A percentile compares a stretch with the other conserved stretches of the same genome.
Conservation (phyloP, 2,329 filamentous ascomycete genomes). For the Beauveria sp. region DNA sequence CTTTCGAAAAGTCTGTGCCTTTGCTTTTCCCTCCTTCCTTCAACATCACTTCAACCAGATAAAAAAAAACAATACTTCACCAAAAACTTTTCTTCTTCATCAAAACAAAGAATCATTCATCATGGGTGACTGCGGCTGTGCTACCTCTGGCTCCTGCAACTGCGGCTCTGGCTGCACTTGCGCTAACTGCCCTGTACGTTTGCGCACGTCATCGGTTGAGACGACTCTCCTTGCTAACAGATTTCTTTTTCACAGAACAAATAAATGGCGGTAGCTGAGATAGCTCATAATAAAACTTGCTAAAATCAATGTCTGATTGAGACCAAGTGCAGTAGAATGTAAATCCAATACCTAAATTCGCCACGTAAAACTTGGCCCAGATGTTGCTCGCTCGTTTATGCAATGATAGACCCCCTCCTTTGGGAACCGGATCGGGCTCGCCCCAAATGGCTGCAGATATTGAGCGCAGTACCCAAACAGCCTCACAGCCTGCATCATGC, state of each 20-base stretch:
- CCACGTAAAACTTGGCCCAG: background rate
- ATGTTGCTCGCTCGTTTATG: too few relatives aligned
- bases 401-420: too few relatives aligned
- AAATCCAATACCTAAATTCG: background rate
- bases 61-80: constrained; percentile 1
- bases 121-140: constrained; percentile 33
- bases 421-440: background rate
- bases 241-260: constrained; percentile 10
- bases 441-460: background rate
- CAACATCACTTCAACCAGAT: background rate
- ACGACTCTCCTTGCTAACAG: background rate
- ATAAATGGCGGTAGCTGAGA: constrained; percentile 14
- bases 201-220: background rate
- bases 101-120: constrained; percentile 23
- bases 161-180: constrained; percentile 37
- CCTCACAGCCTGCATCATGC: background rate
- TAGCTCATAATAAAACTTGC: constrained; percentile 22
- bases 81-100: background rate
- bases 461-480: background rate
- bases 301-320: background rate
- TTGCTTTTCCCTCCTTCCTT: background rate
- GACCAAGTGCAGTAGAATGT: background rate
- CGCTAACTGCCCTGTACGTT: constrained; percentile 35
- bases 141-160: constrained; percentile 32
- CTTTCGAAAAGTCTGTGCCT: background rate